Base-by-base conservation (phyloP, 1,139 yeast species). In the Suhomyces maxii region DNA sequence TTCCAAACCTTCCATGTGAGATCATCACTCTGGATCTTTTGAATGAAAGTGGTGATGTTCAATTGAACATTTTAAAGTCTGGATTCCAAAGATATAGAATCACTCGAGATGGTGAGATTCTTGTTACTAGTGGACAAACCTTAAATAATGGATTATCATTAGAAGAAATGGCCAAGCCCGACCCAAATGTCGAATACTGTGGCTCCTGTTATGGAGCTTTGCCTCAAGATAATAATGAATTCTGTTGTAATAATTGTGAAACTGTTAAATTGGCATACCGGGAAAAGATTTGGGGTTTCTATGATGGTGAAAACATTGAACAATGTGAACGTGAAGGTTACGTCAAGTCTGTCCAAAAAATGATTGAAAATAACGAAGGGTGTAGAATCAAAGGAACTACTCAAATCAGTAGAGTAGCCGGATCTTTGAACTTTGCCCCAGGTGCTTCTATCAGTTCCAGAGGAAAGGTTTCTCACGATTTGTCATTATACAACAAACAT, bases 371-470 rank as follows among this genome's bases (percentile, higher is more conserved):
- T 37, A 64, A 67, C 46, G 97, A 91, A 67, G 99, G 99, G 8
- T 93, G 99, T 69, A 77, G 95, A 55, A 75, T 93, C 42, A 79
- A 79, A 50, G 99, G 99, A 34, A 76, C 80, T 32, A 85, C 95
- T 8, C 75, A 82, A 57, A 82, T 93, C 59, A 88, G 89, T 68
- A 82, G 96, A 66, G 88, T 93, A 36, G 83, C 88, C 30, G 99
- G 99, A 36, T 87, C 89, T 61, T 71, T 93, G 55, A 98, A 93
- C 68, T 90, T 93, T 74, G 97, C 97, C 1, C 98, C 99, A 2
- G 99, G 99, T 18, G 83, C 79, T 49, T 80, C 87, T 40, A 76
- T 73, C 52, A 79, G 82, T 44, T 60, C 69, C 40, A 69, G 70
- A 8, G 82, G 81, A 25, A 75, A 76, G 53, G 98, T 93, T 63